These are phyloP conservation scores for Auriscalpium vulgare DNA, from an alignment of 768 basidiomycete species.

Conservation along the genomic window DNA sequence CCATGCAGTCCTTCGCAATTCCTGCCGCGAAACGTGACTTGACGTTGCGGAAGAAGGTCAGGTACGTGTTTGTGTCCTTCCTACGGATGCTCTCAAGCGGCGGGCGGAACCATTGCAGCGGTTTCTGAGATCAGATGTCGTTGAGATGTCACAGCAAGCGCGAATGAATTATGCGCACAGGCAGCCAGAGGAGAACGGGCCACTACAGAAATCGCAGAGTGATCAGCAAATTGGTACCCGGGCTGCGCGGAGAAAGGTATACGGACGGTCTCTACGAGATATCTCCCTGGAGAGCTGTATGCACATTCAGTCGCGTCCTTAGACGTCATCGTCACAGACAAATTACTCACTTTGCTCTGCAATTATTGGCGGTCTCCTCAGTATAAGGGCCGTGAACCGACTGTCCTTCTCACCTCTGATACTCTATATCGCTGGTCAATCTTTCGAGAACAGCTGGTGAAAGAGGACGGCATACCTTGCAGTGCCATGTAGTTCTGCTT, in stretches of 20 bases:
- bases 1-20: constrained; percentile 6
- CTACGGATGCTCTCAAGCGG: background rate
- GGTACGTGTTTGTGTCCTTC: background rate
- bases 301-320: background rate
- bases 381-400: background rate
- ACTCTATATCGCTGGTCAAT: background rate
- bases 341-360: background rate
- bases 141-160: background rate
- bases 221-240: no score
- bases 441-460: background rate
- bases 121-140: background rate
- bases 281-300: background rate
- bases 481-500: background rate
- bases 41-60: background rate
- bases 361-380: background rate
- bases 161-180: background rate
- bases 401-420: background rate
- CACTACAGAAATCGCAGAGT: background rate
- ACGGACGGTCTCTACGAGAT: background rate
- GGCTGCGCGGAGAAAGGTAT: background rate
- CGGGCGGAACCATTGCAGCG: constrained; percentile 10
- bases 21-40: background rate
- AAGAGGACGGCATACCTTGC: background rate
- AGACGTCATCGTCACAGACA: background rate
- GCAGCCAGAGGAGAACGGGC: constrained; percentile 5